phyloP scores from a whole-genome alignment of 805 yeast genomes.

The Lachancea waltii region DNA sequence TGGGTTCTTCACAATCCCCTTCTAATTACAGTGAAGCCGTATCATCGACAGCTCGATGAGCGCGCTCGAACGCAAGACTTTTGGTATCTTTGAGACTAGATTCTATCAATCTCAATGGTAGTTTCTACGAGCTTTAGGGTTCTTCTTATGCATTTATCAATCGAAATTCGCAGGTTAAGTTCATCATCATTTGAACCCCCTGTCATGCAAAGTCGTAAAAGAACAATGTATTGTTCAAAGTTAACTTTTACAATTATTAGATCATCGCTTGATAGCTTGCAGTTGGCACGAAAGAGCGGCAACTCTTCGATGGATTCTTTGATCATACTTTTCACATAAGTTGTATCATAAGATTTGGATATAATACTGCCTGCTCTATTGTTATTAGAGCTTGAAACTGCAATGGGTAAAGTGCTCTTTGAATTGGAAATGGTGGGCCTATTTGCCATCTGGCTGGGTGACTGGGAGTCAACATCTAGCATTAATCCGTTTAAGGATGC shows the following conservation, averaged over 20 bases:
- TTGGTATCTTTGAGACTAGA: slow-evolving; percentile 10
- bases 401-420: slow-evolving; percentile 16
- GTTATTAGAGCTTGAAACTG: slow-evolving; percentile 2
- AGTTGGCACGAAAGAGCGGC: slow-evolving; percentile 47
- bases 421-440: slow-evolving; percentile 11
- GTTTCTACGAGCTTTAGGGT: slow-evolving; percentile 24
- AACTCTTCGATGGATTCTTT: slow-evolving; percentile 40
- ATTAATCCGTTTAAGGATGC: slow-evolving; percentile 21
- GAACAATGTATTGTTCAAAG: slow-evolving; percentile 51
- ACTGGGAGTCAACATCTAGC: slow-evolving; percentile 13
- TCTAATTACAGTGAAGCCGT: too few relatives aligned
- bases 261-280: slow-evolving; percentile 37
- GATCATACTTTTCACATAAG: slow-evolving; percentile 34
- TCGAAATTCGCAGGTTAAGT: slow-evolving; percentile 38
- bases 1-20: too few relatives aligned
- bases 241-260: slow-evolving; percentile 57
- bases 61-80: too few relatives aligned
- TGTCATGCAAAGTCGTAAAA: slow-evolving; percentile 48
- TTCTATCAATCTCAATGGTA: slow-evolving; percentile 29
- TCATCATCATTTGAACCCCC: slow-evolving; percentile 76
- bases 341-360: slow-evolving; percentile 13
- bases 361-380: neutral
- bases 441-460: slow-evolving; percentile 1
- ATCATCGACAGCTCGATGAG: too few relatives aligned
- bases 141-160: slow-evolving; percentile 25